Evolutionary conservation across 108 stramenopile genomes (phyloP), one percentile per base, ranked within the genome.

Genomic region (Fragilaria radians): DNA sequence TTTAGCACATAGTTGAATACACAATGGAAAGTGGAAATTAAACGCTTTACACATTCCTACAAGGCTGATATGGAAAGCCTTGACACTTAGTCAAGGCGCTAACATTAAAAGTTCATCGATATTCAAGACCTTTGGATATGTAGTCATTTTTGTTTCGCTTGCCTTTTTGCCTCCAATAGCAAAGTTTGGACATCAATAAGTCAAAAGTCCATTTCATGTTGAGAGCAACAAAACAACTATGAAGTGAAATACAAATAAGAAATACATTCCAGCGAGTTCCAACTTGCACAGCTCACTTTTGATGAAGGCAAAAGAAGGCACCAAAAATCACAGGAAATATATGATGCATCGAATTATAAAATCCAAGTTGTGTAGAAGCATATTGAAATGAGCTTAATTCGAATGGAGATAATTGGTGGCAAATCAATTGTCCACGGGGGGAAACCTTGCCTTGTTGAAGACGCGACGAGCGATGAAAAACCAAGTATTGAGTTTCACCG

Each of bases 131-230:
- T 32, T 32, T 32, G 28, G 54, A 33, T 14, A 34, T 18, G 1
- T 58, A 22, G 47, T 46, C 18, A 4, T 29, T 50, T 53, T 33
- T 57, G 28, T 19, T 57, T 57, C 2, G 1, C 26, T 5, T 36
- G 7, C 7, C n/a, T 21, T 19, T 64, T 45, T 74, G 46, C 52
- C 59, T 63, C 57, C 72, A 79, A 29, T 78, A 80, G 32, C 83
- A 59, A 30, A 79, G 56, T 65, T 93, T 93, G 48, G 79, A 77
- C 70, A 70, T 73, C 53, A 89, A 61, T 49, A 93, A 60, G 66
- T 93, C 91, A 60, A 78, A 75, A 11, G 86, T 84, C 92, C 92
- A 93, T 59, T 89, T 89, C 59, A 86, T 66, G 62, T 93, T 93
- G 45, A 93, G 66, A 25, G 74, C 23, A 54, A 79, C 81, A 56